Conservation (phyloP, 148 eudicot species). For the Nepenthes mirabilis region DNA sequence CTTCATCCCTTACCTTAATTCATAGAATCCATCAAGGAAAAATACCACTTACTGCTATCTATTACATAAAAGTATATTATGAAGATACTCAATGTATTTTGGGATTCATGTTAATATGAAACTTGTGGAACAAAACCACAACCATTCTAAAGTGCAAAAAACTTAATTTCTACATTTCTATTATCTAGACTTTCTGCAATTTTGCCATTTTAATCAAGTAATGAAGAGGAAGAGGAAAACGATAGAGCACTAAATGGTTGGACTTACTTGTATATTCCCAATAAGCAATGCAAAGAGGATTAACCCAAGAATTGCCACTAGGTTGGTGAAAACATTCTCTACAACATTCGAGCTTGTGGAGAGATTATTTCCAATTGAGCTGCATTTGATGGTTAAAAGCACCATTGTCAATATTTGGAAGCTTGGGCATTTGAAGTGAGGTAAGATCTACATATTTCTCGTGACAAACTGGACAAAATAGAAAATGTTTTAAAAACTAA, state of each 20-base stretch:
- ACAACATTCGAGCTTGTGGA: conserved; percentile 33
- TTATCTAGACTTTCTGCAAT: too few relatives aligned
- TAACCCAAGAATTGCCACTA: conserved; percentile 30
- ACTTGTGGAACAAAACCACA: neutral
- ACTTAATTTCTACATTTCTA: too few relatives aligned
- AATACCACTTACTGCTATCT: too few relatives aligned
- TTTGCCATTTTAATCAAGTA: too few relatives aligned
- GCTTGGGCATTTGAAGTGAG: neutral
- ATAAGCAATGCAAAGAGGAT: conserved; percentile 41
- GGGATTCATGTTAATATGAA: too few relatives aligned
- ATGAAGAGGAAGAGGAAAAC: neutral
- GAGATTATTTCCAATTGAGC: conserved; percentile 47
- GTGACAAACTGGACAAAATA: neutral
- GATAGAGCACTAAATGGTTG: neutral
- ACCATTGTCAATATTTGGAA: neutral
- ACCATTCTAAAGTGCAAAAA: neutral
- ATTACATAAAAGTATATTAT: too few relatives aligned
- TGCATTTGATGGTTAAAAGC: conserved; percentile 14
- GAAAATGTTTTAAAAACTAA: neutral
- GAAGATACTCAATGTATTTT: too few relatives aligned
- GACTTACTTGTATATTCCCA: conserved; percentile 51
- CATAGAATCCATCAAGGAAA: too few relatives aligned
- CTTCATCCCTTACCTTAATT: too few relatives aligned
- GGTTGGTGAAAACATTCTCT: conserved; percentile 36
- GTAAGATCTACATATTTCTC: neutral